Percentiles rank a stretch among this genome's conserved stretches.
Evolutionary conservation across 257 asterid species (phyloP).

Genomic region (Solanum phureja): DNA sequence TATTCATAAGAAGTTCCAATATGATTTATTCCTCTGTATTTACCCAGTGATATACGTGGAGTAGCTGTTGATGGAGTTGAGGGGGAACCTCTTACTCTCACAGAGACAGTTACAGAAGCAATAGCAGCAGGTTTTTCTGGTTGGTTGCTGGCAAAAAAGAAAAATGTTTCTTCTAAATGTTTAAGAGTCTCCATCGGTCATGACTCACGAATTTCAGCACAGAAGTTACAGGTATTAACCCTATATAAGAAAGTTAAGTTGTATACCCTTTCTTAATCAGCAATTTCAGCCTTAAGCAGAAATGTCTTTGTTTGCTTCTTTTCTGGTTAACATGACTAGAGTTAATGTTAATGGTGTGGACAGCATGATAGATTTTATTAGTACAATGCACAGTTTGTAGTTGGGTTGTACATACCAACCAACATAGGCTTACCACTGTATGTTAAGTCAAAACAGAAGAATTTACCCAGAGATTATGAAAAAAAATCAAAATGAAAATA

Average conservation of each 20-base stretch:
- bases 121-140: conserved; percentile 90
- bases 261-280: background rate
- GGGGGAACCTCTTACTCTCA: conserved; percentile 79
- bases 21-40: background rate
- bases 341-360: background rate
- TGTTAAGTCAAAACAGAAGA: background rate
- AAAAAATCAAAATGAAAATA: background rate
- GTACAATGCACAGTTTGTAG: background rate
- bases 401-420: background rate
- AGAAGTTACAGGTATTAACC: conserved; percentile 61
- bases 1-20: background rate
- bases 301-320: background rate
- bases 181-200: conserved; percentile 88
- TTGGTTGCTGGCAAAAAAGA: conserved; percentile 75
- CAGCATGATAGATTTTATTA: background rate
- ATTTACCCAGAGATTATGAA: background rate
- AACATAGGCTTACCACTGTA: background rate
- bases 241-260: background rate
- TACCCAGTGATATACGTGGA: conserved; percentile 88
- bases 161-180: conserved; percentile 36
- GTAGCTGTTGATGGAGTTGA: conserved; percentile 93
- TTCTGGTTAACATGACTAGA: background rate
- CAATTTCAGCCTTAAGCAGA: background rate
- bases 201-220: conserved; percentile 92
- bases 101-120: conserved; percentile 91